Conservation (phyloP, 2,329 filamentous ascomycete species). For the Neopestalotiopsis rosae region DNA sequence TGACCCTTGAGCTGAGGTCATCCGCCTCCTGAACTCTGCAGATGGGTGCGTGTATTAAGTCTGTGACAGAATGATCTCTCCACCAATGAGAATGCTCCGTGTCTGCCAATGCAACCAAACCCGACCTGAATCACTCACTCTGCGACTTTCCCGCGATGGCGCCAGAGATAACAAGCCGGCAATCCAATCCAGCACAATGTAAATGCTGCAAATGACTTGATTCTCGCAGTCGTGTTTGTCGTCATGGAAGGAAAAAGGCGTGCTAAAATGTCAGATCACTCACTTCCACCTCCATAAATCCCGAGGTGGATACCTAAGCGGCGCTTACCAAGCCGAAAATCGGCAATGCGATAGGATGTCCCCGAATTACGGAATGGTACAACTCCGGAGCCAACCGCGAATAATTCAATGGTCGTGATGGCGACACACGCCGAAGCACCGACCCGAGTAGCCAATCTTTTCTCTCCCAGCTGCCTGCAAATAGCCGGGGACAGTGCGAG, state of each 20-base stretch:
- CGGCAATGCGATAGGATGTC: background rate
- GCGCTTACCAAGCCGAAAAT: constrained; percentile 11
- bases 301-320: background rate
- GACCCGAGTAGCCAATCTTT: background rate
- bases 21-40: constrained; percentile 3
- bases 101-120: background rate
- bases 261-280: background rate
- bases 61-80: constrained; percentile 7
- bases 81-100: constrained; percentile 1
- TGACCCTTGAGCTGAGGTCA: background rate
- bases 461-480: background rate
- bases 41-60: constrained; percentile 1
- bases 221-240: background rate
- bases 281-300: too few species aligned
- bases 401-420: background rate
- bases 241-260: background rate
- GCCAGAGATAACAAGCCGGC: too few species aligned
- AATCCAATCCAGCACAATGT: background rate
- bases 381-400: background rate
- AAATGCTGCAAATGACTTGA: background rate
- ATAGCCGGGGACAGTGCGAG: background rate
- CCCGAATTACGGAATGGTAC: background rate
- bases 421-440: background rate
- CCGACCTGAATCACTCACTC: background rate
- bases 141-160: background rate